These are phyloP conservation scores for Ophiostoma piceae DNA, from an alignment of 2,329 filamentous ascomycete genomes.

Conservation along the genomic window DNA sequence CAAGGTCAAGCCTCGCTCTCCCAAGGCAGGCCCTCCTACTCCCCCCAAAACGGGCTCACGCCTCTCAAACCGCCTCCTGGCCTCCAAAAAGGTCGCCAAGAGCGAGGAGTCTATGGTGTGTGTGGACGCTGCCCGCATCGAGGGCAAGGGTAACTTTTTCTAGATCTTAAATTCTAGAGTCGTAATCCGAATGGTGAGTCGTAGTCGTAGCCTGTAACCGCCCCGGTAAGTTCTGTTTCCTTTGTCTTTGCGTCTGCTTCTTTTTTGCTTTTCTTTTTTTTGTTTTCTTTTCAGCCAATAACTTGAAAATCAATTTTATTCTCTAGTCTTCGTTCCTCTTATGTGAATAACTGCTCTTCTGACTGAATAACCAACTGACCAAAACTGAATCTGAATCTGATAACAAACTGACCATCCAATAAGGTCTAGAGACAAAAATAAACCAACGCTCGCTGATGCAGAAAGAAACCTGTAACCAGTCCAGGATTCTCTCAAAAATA, in stretches of 20 bases:
- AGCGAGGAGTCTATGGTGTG: neutral
- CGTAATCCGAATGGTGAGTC: neutral
- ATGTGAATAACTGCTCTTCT: slow-evolving; percentile 4
- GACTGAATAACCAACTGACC: neutral
- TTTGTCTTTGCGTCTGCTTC: neutral
- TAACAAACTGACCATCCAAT: neutral
- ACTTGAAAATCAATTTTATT: slow-evolving; percentile 12
- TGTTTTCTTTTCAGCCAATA: neutral
- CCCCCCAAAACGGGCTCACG: neutral
- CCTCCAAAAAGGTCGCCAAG: neutral
- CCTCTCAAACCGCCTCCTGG: neutral
- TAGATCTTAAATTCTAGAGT: neutral
- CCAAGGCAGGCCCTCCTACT: neutral
- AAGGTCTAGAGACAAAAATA: neutral
- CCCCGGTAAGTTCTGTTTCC: neutral
- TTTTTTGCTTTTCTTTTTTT: neutral
- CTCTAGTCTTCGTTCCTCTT: slow-evolving; percentile 7
- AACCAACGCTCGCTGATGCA: slow-evolving; percentile 8
- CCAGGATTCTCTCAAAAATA: neutral
- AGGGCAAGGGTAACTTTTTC: neutral
- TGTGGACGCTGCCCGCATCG: neutral
- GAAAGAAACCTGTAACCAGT: neutral
- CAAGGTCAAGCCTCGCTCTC: neutral
- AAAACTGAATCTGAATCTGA: neutral
- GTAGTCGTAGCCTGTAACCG: neutral